Base-by-base conservation (phyloP, 2,329 filamentous ascomycete genomes). In the Sporothrix dimorphospora region DNA sequence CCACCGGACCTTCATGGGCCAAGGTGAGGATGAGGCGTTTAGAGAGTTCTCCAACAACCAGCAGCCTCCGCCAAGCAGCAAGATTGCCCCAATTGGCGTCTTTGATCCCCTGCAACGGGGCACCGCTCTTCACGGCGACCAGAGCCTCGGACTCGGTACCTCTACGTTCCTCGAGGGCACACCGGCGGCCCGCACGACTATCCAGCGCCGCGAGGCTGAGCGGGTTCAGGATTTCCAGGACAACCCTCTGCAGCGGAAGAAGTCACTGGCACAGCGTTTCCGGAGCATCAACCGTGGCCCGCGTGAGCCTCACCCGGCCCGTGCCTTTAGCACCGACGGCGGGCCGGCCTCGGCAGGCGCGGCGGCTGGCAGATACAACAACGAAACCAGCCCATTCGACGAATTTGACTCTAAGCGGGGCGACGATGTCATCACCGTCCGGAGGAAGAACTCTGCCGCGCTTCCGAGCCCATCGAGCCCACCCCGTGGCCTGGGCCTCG, bases 151-250 rank as follows among this genome's bases (percentile, higher is more conserved):
- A 11, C 83, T 99, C 8, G 96, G 96, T 70, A 97, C 94, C 1
- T 97, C 94, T 45, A 99, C 96, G 1, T 98, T 98, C 85, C 83
- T 99, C 27, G 96, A 99, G 78, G 96, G 96, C 47, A 92, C 96
- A 1, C 95, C 96, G 16, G 96, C 94, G 38, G 92, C 94, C 38
- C 90, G 90, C 76, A 88, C 90, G 8, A 93, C 92, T 21, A 93
- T 97, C 70, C 89, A 93, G 79, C 90, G 91, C 73, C 89, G 89
- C 67, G 89, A 95, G 77, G 91, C 88, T 42, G 94, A 90, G 77
- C 82, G 92, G 74, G 87, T 86, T 21, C 88, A 91, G 61, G 86
- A 87, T 72, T 76, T 79, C 38, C 79, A 83, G 71, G 81, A 86
- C 27, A 82, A 83, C 7, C 91, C 92, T 5, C 82, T 99, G 55